phyloP scores from a whole-genome alignment of 148 eudicot species.

The Pouteria glomerata region DNA sequence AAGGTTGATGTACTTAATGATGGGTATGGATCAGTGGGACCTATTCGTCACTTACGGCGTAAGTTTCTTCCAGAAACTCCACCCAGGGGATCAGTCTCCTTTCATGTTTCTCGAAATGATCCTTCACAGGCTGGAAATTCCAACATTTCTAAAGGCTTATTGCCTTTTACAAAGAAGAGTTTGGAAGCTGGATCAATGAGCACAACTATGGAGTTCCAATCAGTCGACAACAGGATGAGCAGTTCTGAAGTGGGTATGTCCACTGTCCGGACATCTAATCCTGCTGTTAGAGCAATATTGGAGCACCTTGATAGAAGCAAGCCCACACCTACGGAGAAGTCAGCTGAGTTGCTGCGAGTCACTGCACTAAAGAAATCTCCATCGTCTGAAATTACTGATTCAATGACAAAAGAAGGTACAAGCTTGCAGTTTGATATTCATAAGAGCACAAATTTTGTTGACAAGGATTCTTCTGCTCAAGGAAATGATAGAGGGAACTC shows the following conservation, averaged over 20 bases:
- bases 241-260: slow-evolving; percentile 26
- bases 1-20: slow-evolving; percentile 28
- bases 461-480: slow-evolving; percentile 10
- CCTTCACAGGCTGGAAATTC: slow-evolving; percentile 17
- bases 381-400: slow-evolving; percentile 21
- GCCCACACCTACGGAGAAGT: slow-evolving; percentile 58
- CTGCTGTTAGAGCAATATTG: slow-evolving; percentile 60
- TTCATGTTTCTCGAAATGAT: slow-evolving; percentile 30
- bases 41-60: slow-evolving; percentile 54
- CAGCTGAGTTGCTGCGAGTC: slow-evolving; percentile 62
- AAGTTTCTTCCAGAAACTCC: slow-evolving; percentile 52
- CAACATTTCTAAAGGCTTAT: slow-evolving; percentile 19
- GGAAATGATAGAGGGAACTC: slow-evolving; percentile 19
- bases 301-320: slow-evolving; percentile 67
- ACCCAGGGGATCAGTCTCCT: slow-evolving; percentile 40
- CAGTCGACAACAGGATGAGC: slow-evolving; percentile 17
- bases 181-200: slow-evolving; percentile 31
- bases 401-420: slow-evolving; percentile 14
- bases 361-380: slow-evolving; percentile 45
- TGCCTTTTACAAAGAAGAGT: slow-evolving; percentile 33
- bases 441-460: slow-evolving; percentile 6
- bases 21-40: slow-evolving; percentile 65
- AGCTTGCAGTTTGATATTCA: slow-evolving; percentile 15
- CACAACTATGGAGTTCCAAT: slow-evolving; percentile 19
- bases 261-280: slow-evolving; percentile 40